Evolutionary conservation across 2,329 filamentous ascomycete genomes (phyloP).

Genomic region (Ascochyta viciae-villosae): DNA sequence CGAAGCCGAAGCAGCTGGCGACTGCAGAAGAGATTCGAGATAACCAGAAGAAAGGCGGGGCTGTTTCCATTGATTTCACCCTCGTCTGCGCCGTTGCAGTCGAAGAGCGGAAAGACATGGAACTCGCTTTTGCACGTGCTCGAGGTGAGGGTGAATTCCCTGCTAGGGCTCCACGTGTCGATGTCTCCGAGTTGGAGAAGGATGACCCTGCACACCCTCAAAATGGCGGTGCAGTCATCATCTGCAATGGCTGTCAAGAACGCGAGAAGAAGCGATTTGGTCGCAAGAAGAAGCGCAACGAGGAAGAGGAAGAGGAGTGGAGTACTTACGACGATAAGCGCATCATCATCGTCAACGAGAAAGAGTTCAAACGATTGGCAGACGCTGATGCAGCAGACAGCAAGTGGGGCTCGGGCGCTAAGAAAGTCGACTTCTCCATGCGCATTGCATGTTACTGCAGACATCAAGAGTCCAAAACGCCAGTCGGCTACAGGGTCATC

Average conservation of each 20-base stretch:
- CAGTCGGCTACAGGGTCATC: constrained; percentile 81
- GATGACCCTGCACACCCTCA: constrained; percentile 75
- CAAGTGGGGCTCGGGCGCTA: constrained; percentile 53
- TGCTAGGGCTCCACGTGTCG: constrained; percentile 45
- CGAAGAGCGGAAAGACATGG: constrained; percentile 70
- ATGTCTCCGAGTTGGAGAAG: constrained; percentile 55
- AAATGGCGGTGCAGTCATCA: constrained; percentile 92
- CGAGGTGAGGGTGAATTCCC: constrained; percentile 52
- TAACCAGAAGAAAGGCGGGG: constrained; percentile 71
- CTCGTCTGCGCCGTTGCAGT: constrained; percentile 93
- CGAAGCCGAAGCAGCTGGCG: constrained; percentile 88
- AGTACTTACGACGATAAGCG: constrained; percentile 57
- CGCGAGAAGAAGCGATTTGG: constrained; percentile 90
- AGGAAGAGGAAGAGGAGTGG: constrained; percentile 87
- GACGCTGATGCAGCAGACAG: constrained; percentile 29
- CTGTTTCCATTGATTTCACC: constrained; percentile 34
- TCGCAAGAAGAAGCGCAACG: constrained; percentile 89
- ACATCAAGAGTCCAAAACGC: constrained; percentile 88
- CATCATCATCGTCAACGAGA: constrained; percentile 51
- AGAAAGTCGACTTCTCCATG: constrained; percentile 88
- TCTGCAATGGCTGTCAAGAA: constrained; percentile 89
- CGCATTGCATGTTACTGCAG: constrained; percentile 96
- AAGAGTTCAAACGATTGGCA: constrained; percentile 46
- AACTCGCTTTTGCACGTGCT: constrained; percentile 72
- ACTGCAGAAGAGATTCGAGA: constrained; percentile 74